Percentiles rank a stretch among this genome's conserved stretches.
phyloP scores from a whole-genome alignment of 2,329 filamentous ascomycete species.

The Sarocladium strictum region DNA sequence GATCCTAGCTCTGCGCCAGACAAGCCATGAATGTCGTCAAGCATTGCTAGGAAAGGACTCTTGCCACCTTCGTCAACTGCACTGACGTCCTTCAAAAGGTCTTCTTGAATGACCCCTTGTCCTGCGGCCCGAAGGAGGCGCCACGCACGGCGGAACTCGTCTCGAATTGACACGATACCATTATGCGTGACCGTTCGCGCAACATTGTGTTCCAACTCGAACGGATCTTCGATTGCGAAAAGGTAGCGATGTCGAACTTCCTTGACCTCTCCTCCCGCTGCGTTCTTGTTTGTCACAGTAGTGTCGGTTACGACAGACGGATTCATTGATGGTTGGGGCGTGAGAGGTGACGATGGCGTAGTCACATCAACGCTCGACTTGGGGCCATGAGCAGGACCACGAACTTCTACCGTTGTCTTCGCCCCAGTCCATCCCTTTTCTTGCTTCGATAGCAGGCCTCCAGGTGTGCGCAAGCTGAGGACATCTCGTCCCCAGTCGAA shows the following conservation, averaged over 20 bases:
- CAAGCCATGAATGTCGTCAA: constrained; percentile 30
- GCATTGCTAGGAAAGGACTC: constrained; percentile 19
- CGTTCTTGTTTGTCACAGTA: not conserved
- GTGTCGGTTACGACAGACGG: constrained; percentile 15
- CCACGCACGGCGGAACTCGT: constrained; percentile 80
- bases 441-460: constrained; percentile 66
- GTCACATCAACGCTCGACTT: constrained; percentile 15
- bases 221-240: constrained; percentile 88
- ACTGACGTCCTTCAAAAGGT: constrained; percentile 48
- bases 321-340: constrained; percentile 11
- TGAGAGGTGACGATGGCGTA: constrained; percentile 3
- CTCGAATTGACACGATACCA: constrained; percentile 73
- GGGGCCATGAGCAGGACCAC: constrained; percentile 11
- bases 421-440: constrained; percentile 85
- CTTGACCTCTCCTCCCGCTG: constrained; percentile 39
- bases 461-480: constrained; percentile 66
- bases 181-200: constrained; percentile 79
- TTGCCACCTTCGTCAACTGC: constrained; percentile 15
- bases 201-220: constrained; percentile 83
- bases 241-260: constrained; percentile 76
- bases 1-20: not conserved
- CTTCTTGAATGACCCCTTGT: constrained; percentile 32
- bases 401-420: constrained; percentile 38
- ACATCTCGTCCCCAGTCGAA: constrained; percentile 82
- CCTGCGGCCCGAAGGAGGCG: constrained; percentile 57